Conservation (phyloP, 1,139 yeast species). For the Magnusiomyces magnusii region DNA sequence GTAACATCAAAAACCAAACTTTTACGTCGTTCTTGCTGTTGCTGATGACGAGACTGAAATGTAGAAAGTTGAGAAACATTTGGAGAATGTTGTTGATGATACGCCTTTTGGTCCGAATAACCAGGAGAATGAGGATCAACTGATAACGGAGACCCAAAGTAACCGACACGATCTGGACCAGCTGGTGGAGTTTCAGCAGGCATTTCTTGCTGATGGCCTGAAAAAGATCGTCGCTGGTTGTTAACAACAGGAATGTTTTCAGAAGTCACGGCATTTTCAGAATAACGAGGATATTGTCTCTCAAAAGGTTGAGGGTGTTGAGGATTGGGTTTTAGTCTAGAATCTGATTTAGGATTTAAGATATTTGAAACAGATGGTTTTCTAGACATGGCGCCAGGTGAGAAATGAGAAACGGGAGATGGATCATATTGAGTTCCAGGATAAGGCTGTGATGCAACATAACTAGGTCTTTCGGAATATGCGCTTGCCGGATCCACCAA, state of each 20-base stretch:
- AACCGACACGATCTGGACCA: not conserved
- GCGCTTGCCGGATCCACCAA: too few relatives aligned
- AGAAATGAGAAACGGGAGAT: not conserved
- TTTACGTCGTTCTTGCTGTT: not conserved
- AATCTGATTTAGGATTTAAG: not conserved
- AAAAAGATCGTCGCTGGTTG: too few relatives aligned
- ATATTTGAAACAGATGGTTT: not conserved
- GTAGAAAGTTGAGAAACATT: not conserved
- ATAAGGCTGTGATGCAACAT: too few relatives aligned
- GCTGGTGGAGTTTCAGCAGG: not conserved
- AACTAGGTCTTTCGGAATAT: too few relatives aligned
- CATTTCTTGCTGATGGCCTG: not conserved
- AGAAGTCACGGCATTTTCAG: too few relatives aligned
- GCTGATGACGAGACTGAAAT: not conserved
- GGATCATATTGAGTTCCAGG: too few relatives aligned
- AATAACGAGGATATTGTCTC: too few relatives aligned
- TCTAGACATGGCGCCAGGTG: not conserved
- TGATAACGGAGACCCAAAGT: not conserved
- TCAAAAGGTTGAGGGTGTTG: too few relatives aligned
- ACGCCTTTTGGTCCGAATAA: not conserved
- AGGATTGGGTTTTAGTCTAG: too few relatives aligned
- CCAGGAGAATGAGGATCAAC: not conserved
- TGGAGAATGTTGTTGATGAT: not conserved
- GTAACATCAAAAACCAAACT: slow-evolving; percentile 1
- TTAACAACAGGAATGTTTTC: too few relatives aligned